Base-by-base conservation (phyloP, 1,139 yeast species). In the Taiozyma onychis region DNA sequence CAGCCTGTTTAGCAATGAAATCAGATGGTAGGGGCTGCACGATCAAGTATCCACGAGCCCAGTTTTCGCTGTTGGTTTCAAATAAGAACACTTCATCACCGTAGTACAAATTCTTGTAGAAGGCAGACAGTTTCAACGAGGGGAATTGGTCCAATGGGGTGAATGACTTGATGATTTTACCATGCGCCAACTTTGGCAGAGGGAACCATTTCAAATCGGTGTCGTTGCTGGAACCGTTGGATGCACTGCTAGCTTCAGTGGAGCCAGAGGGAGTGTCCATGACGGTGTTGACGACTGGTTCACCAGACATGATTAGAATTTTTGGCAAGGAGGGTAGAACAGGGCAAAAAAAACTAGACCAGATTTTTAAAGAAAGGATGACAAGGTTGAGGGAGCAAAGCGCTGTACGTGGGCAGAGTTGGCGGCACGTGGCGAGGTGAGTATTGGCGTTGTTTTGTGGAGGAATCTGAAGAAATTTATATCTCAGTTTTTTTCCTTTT, bases 51-150 rank as follows among this genome's bases (percentile, higher is more conserved):
- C 91, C 96, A 61, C 96, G 76, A 39, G 84, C 90, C 96, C 96
- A 88, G 54, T 78, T 78, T 16, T 74, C 74, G 44, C 72, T 72
- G 56, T 78, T 78, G 32, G 83, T 74, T 66, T 89, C 97, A 62
- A 89, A 87, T 37, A 88, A 72, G 65, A 78, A 88, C 32, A 88
- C 82, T 56, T 85, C 88, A 64, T 89, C 96, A 39, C 97, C 97
- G 22, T 89, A 85, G 62, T 82, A 84, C 49, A 88, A 66, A 60
- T 85, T 80, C 54, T 71, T 72, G 66, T 77, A 78, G 57, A 66
- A 60, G 3, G 63, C 59, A 42, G 67, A 57, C 44, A 58, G 44
- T 49, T 62, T 62, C 47, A 71, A 54, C 30, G 61, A 59, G 5
- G 73, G 68, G 47, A 65, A 64, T 46, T 57, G 62, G 50, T 80